Conservation (phyloP, 768 basidiomycete species). For the Kwoniella sp. region DNA sequence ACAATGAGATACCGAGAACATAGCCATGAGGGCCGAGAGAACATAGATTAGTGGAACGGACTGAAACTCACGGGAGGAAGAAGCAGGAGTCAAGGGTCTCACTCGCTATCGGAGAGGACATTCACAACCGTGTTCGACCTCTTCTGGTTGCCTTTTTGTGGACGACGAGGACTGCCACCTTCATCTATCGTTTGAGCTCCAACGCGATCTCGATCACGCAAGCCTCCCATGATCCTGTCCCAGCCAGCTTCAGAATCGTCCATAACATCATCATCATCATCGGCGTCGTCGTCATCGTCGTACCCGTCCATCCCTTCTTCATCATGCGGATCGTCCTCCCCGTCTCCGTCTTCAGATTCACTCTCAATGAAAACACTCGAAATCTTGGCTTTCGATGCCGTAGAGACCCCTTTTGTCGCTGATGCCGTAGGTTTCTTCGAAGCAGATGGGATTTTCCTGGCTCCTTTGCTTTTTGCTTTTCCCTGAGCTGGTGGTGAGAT, state of each 20-base stretch:
- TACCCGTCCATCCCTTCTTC: not conserved
- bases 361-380: not conserved
- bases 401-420: not conserved
- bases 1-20: too few relatives aligned
- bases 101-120: not conserved
- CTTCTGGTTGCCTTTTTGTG: not conserved
- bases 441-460: not conserved
- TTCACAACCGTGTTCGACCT: not conserved
- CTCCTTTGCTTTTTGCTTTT: not conserved
- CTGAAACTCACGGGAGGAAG: too few relatives aligned
- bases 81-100: not conserved
- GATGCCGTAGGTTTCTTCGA: not conserved
- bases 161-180: too few relatives aligned
- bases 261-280: not conserved
- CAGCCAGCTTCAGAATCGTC: not conserved
- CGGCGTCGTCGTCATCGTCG: not conserved
- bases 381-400: not conserved
- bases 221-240: not conserved
- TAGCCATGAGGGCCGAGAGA: too few relatives aligned
- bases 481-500: not conserved
- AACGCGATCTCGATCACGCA: not conserved
- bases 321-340: not conserved
- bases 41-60: too few relatives aligned
- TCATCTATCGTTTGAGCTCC: not conserved
- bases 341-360: not conserved